Evolutionary conservation across 129 eudicot species (phyloP).

Genomic region (Pittosporum tobira): DNA sequence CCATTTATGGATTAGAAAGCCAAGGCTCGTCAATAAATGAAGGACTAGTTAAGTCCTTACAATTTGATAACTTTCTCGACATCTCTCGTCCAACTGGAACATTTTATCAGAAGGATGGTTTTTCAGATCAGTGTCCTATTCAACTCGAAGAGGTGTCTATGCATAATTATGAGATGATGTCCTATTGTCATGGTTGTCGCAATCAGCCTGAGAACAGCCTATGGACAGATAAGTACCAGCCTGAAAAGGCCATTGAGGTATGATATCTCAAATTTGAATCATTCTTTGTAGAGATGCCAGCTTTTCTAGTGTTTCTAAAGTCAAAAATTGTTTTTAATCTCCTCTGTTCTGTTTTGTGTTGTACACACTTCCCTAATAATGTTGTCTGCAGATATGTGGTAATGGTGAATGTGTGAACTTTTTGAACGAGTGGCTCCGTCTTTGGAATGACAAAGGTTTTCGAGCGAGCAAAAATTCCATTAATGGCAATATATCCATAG

Average conservation of each 20-base stretch:
- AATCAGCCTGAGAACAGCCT: conserved; percentile 56
- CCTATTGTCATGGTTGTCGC: conserved; percentile 32
- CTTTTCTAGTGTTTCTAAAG: conserved; percentile 5
- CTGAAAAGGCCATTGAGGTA: conserved; percentile 79
- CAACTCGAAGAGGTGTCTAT: conserved; percentile 19
- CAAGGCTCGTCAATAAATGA: conserved; percentile 29
- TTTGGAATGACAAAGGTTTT: conserved; percentile 64
- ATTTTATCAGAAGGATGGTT: conserved; percentile 29
- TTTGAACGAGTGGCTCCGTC: conserved; percentile 71
- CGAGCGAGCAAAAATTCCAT: conserved; percentile 27
- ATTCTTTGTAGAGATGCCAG: background rate
- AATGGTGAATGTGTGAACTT: conserved; percentile 60
- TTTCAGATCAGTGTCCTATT: conserved; percentile 14
- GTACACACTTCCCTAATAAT: background rate
- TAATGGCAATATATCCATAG: conserved; percentile 16
- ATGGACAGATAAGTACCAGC: conserved; percentile 92
- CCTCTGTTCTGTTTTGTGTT: background rate
- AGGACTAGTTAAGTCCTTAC: conserved; percentile 38
- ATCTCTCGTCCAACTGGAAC: conserved; percentile 17
- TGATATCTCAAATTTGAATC: conserved; percentile 10
- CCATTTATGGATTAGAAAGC: conserved; percentile 20
- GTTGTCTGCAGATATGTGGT: conserved; percentile 71
- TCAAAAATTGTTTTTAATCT: conserved; percentile 1
- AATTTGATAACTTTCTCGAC: conserved; percentile 42
- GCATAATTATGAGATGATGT: conserved; percentile 26